phyloP scores from a whole-genome alignment of 306 rosid species.

The Cyclanthera cordifolia region DNA sequence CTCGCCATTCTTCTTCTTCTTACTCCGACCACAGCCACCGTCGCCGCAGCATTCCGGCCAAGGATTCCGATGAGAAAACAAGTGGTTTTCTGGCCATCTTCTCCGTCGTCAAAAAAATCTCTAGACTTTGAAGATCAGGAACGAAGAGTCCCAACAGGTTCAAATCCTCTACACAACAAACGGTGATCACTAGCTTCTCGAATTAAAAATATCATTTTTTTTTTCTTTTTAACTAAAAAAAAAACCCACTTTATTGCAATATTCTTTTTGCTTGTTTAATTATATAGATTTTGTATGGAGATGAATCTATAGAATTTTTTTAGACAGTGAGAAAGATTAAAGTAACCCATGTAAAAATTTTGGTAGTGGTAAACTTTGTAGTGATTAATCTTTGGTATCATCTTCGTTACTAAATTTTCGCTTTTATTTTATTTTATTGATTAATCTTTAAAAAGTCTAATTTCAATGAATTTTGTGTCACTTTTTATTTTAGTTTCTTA shows the following conservation, averaged over 20 bases:
- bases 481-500: too few relatives aligned
- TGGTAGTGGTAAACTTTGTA: conserved; percentile 1
- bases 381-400: too few relatives aligned
- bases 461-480: too few relatives aligned
- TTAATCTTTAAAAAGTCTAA: too few relatives aligned
- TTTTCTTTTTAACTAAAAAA: not conserved
- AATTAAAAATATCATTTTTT: not conserved
- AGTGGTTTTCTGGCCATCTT: conserved; percentile 25
- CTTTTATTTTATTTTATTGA: too few relatives aligned
- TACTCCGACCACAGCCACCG: conserved; percentile 21
- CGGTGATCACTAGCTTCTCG: conserved; percentile 32
- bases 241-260: not conserved
- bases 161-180: conserved; percentile 93
- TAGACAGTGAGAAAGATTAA: not conserved
- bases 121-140: conserved; percentile 39
- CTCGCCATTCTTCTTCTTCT: conserved; percentile 30
- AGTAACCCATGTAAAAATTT: not conserved
- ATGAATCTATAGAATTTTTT: not conserved
- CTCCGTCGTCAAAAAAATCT: conserved; percentile 12
- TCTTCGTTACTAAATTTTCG: too few relatives aligned
- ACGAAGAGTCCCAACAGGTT: conserved; percentile 81
- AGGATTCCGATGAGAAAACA: conserved; percentile 30
- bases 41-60: conserved; percentile 12
- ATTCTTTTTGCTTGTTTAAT: not conserved
- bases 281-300: not conserved